A percentile compares a stretch with the other conserved stretches of the same genome.
These are phyloP conservation scores for Atkinsonella hypoxylon DNA, from an alignment of 2,329 filamentous ascomycete species.

Conservation along the genomic window DNA sequence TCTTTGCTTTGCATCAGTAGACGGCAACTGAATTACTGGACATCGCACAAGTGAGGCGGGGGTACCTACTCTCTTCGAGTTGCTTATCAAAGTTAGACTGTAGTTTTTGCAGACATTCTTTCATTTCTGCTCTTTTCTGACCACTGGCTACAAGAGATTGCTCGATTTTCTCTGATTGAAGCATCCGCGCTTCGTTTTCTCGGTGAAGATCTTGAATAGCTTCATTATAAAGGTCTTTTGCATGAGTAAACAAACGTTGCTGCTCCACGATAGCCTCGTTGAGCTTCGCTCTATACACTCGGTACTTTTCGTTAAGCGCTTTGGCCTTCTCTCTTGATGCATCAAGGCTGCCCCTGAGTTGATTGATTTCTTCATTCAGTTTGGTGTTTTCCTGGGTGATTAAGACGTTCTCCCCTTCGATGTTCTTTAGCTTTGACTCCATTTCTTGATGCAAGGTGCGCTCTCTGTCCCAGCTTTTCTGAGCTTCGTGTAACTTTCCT, in stretches of 20 bases:
- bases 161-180: slow-evolving; percentile 14
- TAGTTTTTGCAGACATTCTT: slow-evolving; percentile 18
- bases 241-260: slow-evolving; percentile 27
- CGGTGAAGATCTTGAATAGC: slow-evolving; percentile 22
- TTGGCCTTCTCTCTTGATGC: slow-evolving; percentile 12
- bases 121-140: slow-evolving; percentile 22
- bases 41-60: background rate
- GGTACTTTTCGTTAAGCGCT: slow-evolving; percentile 21
- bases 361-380: slow-evolving; percentile 16
- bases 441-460: slow-evolving; percentile 14
- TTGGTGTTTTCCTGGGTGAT: slow-evolving; percentile 14
- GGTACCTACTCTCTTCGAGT: slow-evolving; percentile 13
- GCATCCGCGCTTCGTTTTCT: slow-evolving; percentile 16
- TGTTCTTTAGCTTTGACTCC: slow-evolving; percentile 13
- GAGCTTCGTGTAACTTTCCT: slow-evolving; percentile 9
- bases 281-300: slow-evolving; percentile 25
- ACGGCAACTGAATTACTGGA: background rate
- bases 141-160: slow-evolving; percentile 16
- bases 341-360: slow-evolving; percentile 15
- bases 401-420: slow-evolving; percentile 13
- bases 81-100: slow-evolving; percentile 13
- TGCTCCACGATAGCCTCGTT: slow-evolving; percentile 35
- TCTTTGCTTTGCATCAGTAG: slow-evolving; percentile 10
- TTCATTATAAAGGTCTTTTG: slow-evolving; percentile 21
- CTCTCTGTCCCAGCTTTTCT: slow-evolving; percentile 11